Evolutionary conservation across 768 basidiomycete genomes (phyloP).

Genomic region (Rhodotorula babjevae): DNA sequence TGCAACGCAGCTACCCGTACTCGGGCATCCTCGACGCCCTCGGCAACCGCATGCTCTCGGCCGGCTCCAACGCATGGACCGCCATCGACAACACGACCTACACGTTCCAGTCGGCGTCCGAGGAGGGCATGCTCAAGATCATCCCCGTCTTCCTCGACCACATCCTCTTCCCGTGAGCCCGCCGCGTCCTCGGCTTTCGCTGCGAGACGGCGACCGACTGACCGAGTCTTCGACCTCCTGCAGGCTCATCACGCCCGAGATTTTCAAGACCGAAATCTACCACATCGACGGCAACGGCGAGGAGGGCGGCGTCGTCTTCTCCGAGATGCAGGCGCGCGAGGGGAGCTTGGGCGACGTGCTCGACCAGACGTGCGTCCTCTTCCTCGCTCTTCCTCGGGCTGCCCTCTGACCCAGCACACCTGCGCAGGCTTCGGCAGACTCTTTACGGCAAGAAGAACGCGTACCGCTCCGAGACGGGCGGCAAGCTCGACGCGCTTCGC

Average conservation of each 20-base stretch:
- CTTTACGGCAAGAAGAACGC: conserved; percentile 74
- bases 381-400: too few species aligned
- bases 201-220: too few species aligned
- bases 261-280: conserved; percentile 59
- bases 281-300: conserved; percentile 86
- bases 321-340: conserved; percentile 82
- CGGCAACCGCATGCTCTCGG: conserved; percentile 89
- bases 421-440: conserved; percentile 55
- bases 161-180: conserved; percentile 77
- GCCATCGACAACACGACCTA: conserved; percentile 58
- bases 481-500: conserved; percentile 83
- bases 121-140: conserved; percentile 61
- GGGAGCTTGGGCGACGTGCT: conserved; percentile 86
- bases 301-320: conserved; percentile 60
- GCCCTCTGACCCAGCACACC: too few species aligned
- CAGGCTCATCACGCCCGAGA: conserved; percentile 63
- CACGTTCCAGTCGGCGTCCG: conserved; percentile 80
- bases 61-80: conserved; percentile 81
- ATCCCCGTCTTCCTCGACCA: conserved; percentile 83
- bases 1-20: conserved; percentile 48
- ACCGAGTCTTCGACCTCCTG: too few species aligned
- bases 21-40: conserved; percentile 91
- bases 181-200: too few species aligned
- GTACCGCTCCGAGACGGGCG: conserved; percentile 94
- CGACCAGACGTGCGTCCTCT: conserved; percentile 63